Percentiles rank a stretch among this genome's conserved stretches.
Evolutionary conservation across 345 rosid genomes (phyloP).

Genomic region (Acer negundo): DNA sequence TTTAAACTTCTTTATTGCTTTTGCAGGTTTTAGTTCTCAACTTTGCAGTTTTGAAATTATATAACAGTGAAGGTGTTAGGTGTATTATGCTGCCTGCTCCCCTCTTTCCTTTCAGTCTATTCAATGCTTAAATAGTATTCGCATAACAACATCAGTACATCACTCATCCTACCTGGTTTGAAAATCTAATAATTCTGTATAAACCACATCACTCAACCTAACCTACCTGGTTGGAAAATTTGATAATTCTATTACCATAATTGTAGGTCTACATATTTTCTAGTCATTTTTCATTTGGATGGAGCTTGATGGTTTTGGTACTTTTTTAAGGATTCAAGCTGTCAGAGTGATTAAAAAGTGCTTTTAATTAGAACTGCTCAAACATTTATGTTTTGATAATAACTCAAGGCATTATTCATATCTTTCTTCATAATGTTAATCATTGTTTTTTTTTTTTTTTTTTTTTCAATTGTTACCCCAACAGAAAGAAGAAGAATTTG

Average conservation of each 20-base stretch:
- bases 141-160: background rate
- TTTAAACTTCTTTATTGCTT: background rate
- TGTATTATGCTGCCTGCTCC: background rate
- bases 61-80: background rate
- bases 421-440: background rate
- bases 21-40: background rate
- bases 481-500: conserved; percentile 95
- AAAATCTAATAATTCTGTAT: too few species aligned
- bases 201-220: background rate
- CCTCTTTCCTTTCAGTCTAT: background rate
- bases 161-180: too few species aligned
- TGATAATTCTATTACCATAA: background rate
- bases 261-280: background rate
- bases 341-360: background rate
- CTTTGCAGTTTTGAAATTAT: background rate
- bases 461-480: conserved; percentile 18
- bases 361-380: background rate
- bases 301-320: background rate
- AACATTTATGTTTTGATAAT: background rate
- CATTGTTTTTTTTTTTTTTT: background rate
- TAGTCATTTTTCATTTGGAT: background rate
- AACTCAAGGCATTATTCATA: background rate
- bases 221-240: background rate
- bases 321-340: background rate
- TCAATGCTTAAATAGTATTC: background rate